Evolutionary conservation across 768 basidiomycete species (phyloP), one percentile per base, ranked within the genome.

Genomic region (Pleurotus cornucopiae): DNA sequence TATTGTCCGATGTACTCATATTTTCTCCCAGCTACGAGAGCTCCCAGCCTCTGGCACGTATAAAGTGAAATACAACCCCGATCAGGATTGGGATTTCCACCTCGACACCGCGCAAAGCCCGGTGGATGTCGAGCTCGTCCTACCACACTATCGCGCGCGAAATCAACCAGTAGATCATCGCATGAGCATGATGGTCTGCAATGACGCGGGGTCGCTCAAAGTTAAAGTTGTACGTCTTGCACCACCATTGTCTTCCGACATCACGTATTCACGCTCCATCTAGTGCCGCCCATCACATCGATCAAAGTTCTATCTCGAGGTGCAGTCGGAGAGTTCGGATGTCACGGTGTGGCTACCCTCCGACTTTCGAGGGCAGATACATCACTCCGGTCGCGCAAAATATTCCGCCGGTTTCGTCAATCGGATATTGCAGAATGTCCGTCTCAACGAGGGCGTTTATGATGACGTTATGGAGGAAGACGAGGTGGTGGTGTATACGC

Each of bases 71-170:
- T 90, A 87, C 62, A 74, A 75, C 21, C 73, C 76, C 23, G 73
- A 78, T 40, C 76, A 81, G 13, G 78, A 82, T 57, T 88, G 85
- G 81, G 89, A 91, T 64, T 86, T 84, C 63, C 65, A 76, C 48
- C 72, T 88, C 60, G 80, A 87, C 58, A 74, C 76, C 13, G 75
- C 77, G 9, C 69, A 74, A 56, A 67, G 73, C 34, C 70, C 83
- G 9, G 72, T 89, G 57, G 86, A 91, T 63, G 64, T 88, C 52
- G 82, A 85, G 20, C 79, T 91, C 47, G 78, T 82, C 20, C 74
- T 91, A 46, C 89, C 89, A 1, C 89, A 91, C 64, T 89, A 89
- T 64, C 88, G 89, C 41, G 88, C 89, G 9, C 80, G 82, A 38
- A 73, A 82, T 61, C 88, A 91, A 63, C 89, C 89, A 0, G 67